Evolutionary conservation across 2,329 filamentous ascomycete species (phyloP).

Genomic region (Amauroascus niger): DNA sequence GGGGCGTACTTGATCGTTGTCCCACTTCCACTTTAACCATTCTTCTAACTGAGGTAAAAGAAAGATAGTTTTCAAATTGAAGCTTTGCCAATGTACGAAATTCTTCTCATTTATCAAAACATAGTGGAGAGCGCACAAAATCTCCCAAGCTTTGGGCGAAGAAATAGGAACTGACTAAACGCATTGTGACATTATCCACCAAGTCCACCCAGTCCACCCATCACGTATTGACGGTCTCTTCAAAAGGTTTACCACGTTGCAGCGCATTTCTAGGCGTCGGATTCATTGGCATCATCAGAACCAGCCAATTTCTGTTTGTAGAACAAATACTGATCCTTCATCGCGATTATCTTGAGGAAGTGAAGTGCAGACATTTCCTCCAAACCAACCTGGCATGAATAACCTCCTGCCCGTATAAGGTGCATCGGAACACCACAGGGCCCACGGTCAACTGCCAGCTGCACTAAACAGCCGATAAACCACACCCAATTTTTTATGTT

Average conservation of each 20-base stretch:
- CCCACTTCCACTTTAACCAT: conserved; percentile 24
- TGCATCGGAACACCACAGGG: not conserved
- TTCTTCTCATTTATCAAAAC: not conserved
- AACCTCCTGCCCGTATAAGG: not conserved
- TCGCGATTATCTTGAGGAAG: not conserved
- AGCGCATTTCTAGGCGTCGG: not conserved
- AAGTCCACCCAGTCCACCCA: too few relatives aligned
- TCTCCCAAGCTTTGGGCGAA: too few relatives aligned
- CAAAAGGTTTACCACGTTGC: too few relatives aligned
- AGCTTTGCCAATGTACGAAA: not conserved
- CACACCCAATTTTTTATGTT: conserved; percentile 24
- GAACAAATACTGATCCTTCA: conserved; percentile 2
- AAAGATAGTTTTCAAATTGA: conserved; percentile 3
- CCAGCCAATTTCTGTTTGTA: not conserved
- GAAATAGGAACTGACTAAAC: too few relatives aligned
- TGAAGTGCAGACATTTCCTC: not conserved
- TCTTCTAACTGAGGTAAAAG: conserved; percentile 3
- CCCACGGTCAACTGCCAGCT: conserved; percentile 13
- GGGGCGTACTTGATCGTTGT: conserved; percentile 85
- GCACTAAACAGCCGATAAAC: conserved; percentile 18
- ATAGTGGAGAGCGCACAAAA: too few relatives aligned
- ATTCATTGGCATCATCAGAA: not conserved
- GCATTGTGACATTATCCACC: too few relatives aligned
- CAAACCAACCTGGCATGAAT: not conserved
- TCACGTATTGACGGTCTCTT: too few relatives aligned